These are phyloP conservation scores for Phialophora expanda DNA, from an alignment of 2,329 filamentous ascomycete genomes.

Conservation along the genomic window DNA sequence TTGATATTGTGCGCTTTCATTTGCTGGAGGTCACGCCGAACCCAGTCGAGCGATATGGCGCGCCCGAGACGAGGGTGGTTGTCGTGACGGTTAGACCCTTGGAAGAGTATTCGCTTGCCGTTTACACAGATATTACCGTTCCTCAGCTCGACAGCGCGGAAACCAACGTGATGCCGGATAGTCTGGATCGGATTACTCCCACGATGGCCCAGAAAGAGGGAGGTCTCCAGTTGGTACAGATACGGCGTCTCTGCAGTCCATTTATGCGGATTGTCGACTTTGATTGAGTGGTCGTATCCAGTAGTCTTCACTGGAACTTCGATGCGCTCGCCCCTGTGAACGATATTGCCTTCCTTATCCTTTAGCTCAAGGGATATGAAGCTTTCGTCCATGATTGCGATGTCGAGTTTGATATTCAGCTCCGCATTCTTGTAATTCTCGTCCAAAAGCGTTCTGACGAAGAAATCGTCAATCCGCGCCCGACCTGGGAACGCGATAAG, in stretches of 20 bases:
- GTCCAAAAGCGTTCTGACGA: conserved; percentile 62
- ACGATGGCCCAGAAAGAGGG: not conserved
- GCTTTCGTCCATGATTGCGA: conserved; percentile 46
- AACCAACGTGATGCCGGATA: conserved; percentile 63
- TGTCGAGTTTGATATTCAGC: conserved; percentile 54
- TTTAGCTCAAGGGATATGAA: conserved; percentile 11
- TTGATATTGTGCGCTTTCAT: conserved; percentile 78
- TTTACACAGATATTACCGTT: conserved; percentile 59
- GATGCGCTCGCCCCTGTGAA: conserved; percentile 13
- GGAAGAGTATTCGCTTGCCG: conserved; percentile 64
- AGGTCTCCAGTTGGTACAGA: conserved; percentile 18
- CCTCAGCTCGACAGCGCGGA: conserved; percentile 67
- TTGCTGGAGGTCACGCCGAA: conserved; percentile 65
- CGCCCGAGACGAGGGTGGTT: conserved; percentile 69
- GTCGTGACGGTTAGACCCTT: conserved; percentile 72
- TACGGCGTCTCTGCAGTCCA: conserved; percentile 68
- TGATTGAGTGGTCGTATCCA: conserved; percentile 24
- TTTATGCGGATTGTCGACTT: conserved; percentile 61
- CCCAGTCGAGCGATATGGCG: conserved; percentile 66
- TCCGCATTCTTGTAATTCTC: conserved; percentile 57
- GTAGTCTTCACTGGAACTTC: conserved; percentile 8
- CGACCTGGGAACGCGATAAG: conserved; percentile 60
- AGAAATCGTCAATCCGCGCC: conserved; percentile 62
- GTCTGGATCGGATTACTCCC: conserved; percentile 44
- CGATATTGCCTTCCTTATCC: conserved; percentile 2